Conservation (phyloP, 2,329 filamentous ascomycete species). For the Trichoderma aggressivum region DNA sequence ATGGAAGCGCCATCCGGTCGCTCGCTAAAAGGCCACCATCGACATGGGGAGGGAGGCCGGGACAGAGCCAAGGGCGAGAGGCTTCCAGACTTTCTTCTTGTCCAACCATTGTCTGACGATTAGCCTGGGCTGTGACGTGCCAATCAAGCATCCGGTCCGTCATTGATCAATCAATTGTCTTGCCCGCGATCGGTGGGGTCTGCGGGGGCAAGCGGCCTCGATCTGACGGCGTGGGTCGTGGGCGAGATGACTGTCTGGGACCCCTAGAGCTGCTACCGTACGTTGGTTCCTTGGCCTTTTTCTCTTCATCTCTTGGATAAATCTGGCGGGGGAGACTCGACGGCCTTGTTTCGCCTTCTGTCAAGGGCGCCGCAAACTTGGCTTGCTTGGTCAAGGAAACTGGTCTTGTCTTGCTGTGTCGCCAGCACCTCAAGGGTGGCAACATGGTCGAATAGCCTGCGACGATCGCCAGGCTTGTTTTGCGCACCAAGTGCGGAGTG, state of each 20-base stretch:
- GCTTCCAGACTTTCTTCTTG: neutral
- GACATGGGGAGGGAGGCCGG: neutral
- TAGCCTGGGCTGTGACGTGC: neutral
- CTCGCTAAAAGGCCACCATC: neutral
- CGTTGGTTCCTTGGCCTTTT: neutral
- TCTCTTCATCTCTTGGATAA: neutral
- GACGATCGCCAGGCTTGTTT: conserved; percentile 9
- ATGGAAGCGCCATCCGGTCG: neutral
- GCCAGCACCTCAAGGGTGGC: neutral
- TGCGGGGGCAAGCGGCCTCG: conserved; percentile 9
- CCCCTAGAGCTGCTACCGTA: neutral
- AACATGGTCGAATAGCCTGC: neutral
- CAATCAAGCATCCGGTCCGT: neutral
- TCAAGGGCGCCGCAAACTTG: neutral
- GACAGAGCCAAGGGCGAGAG: neutral
- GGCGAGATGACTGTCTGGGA: neutral
- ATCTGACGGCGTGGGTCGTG: conserved; percentile 12
- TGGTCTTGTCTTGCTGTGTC: neutral
- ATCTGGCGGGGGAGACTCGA: neutral
- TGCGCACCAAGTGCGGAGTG: neutral
- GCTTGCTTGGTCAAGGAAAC: too few relatives aligned
- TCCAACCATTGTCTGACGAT: neutral
- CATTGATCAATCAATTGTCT: conserved; percentile 2
- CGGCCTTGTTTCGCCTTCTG: neutral
- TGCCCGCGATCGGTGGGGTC: conserved; percentile 11